Evolutionary conservation across 2,329 filamentous ascomycete species (phyloP), one percentile per base, ranked within the genome.

Genomic region (Botrytis aclada): DNA sequence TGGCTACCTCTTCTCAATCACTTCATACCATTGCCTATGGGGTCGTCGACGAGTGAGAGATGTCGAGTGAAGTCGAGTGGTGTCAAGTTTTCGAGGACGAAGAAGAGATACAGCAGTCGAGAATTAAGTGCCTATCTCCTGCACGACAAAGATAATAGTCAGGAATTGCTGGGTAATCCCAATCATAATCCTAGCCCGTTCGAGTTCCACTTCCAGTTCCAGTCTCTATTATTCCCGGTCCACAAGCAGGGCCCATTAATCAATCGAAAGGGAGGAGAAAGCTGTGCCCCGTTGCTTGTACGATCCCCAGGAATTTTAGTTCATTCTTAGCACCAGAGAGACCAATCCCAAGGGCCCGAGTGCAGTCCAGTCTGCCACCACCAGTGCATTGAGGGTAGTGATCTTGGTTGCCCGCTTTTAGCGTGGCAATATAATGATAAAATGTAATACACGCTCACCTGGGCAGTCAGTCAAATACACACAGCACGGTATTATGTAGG

Each of bases 201-300:
- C 62, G 51, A 56, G 51, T 18, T 32, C 61, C 39, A 63, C n/a
- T 63, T 18, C 61, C 20, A 63, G 61, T 43, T 45, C 32, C 41
- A 67, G 64, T 67, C 34, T 41, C 45, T 14, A 56, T 54, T 29
- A 29, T 67, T 54, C 45, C 47, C 45, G 20, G 45, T 67, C 64
- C 34, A 67, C 45, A 41, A 29, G 34, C 64, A 43, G 69, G 39
- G 56, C 58, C 47, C 45, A 39, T 34, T 70, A 41, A 41, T 65
- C 63, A 67, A 67, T 54, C 47, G 47, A 54, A 54, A 67, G 64
- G 63, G 63, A 66, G n/a, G n/a, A 66, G 45, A 34, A 66, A 66
- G 64, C 64, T 66, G 45, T 66, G 64, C 65, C 65, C 65, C 41
- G 65, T 67, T 51, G 65, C 65, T 56, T 56, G 65, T 56, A 43